Base-by-base conservation (phyloP, 495 filamentous ascomycete genomes). In the Hypoxylon subgilvum region DNA sequence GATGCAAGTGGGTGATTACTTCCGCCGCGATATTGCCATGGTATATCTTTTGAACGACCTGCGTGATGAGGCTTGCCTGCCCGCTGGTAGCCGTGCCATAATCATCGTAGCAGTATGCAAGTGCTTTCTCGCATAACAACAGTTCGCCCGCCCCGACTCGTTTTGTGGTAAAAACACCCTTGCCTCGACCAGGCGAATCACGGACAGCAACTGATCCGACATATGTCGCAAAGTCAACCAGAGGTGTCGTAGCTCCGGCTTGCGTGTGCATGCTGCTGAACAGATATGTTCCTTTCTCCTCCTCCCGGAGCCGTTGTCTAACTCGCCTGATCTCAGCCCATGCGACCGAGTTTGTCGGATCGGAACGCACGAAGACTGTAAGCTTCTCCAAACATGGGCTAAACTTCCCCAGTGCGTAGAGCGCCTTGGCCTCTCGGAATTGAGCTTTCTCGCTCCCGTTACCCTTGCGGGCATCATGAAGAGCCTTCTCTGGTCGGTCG, bases 81-180 rank as follows among this genome's bases (percentile, higher is more conserved):
- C 74, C 61, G 1, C 72, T n/a, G 5, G 12, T 6, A n/a, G 4
- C 73, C 16, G 75, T 59, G 4, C 28, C 46, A 6, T 48, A 19
- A 19, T 30, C 38, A 21, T 34, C 36, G 34, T 63, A 68, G 19
- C 65, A 67, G 35, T 70, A 69, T n/a, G 59, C 65, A 46, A 85
- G 82, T 0, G 82, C 80, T 51, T 85, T 86, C 55, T 85, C 81
- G 41, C 77, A 82, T 12, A 84, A 50, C 0, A 85, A 60, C 9
- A 85, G 69, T 4, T 84, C 80, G 0, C 82, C 84, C 0, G 74
- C 74, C 40, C 75, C 68, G 40, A 86, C 74, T 7, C 61, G 72
- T 17, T 69, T 58, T 9, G 78, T 80, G 0, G 78, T 73, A 46
- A 83, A 85, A 2, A 83, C 53, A 1, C 80, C 80, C 13, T 73